phyloP scores from a whole-genome alignment of 495 filamentous ascomycete genomes.

The Tuber brumale region DNA sequence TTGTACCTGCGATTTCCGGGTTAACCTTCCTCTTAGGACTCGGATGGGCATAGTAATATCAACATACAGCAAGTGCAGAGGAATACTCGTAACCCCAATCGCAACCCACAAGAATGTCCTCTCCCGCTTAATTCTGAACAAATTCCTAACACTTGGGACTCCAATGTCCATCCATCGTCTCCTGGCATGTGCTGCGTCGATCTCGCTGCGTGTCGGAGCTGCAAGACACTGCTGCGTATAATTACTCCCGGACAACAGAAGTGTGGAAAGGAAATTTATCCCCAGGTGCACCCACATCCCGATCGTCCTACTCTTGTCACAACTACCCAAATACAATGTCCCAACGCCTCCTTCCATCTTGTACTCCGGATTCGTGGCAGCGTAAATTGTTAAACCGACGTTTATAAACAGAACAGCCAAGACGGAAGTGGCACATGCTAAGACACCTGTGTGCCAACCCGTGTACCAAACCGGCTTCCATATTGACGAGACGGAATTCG shows the following conservation, averaged over 20 bases:
- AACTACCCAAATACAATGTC: conserved; percentile 6
- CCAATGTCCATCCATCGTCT: conserved; percentile 18
- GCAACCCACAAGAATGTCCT: conserved; percentile 9
- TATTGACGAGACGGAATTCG: neutral
- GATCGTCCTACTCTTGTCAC: neutral
- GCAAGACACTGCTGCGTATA: conserved; percentile 13
- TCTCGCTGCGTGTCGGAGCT: conserved; percentile 4
- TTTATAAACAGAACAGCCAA: neutral
- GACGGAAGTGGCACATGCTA: neutral
- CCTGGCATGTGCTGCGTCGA: conserved; percentile 17
- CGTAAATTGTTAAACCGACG: conserved; percentile 1
- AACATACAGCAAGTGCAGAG: conserved; percentile 13
- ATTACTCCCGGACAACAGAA: conserved; percentile 4
- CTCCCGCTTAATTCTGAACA: neutral
- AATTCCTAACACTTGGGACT: conserved; percentile 13
- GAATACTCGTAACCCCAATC: conserved; percentile 7
- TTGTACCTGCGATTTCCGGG: conserved; percentile 1
- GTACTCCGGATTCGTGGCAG: neutral
- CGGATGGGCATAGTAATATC: neutral
- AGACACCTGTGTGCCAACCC: conserved; percentile 6
- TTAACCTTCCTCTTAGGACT: neutral
- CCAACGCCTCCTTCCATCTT: neutral
- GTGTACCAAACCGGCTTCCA: neutral
- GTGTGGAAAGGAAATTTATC: neutral
- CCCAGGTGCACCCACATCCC: neutral